Percentiles rank a stretch among this genome's conserved stretches.
Evolutionary conservation across 2,329 filamentous ascomycete species (phyloP).

Genomic region (Alternaria viburni): DNA sequence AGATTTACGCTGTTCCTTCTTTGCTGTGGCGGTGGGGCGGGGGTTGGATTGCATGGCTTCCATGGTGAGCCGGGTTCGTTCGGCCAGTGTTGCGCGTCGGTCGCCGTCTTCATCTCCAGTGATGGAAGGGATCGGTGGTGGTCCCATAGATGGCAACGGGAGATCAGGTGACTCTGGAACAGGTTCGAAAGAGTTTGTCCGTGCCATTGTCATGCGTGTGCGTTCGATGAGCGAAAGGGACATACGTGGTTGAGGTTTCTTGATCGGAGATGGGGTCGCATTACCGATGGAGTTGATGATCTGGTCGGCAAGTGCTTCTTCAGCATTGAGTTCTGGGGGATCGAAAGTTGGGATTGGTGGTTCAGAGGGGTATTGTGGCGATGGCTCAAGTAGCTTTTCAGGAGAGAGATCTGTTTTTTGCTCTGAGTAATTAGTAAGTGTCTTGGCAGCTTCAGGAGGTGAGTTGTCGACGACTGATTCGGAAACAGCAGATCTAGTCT

Average conservation of each 20-base stretch:
- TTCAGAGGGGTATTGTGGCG: conserved; percentile 24
- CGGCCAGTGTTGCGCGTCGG: conserved; percentile 59
- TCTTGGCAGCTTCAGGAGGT: neutral
- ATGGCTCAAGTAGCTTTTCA: conserved; percentile 3
- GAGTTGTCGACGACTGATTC: conserved; percentile 10
- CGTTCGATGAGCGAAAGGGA: conserved; percentile 55
- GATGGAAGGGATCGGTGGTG: conserved; percentile 18
- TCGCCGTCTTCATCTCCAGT: conserved; percentile 22
- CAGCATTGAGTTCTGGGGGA: conserved; percentile 25
- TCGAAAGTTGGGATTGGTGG: conserved; percentile 23
- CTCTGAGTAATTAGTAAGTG: conserved; percentile 4
- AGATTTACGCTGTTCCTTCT: conserved; percentile 26
- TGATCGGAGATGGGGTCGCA: conserved; percentile 50
- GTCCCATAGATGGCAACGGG: conserved; percentile 17
- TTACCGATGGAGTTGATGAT: conserved; percentile 50
- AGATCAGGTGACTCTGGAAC: conserved; percentile 32
- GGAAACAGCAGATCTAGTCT: conserved; percentile 13
- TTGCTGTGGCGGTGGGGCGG: conserved; percentile 23
- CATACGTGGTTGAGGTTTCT: conserved; percentile 46
- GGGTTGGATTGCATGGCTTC: conserved; percentile 59
- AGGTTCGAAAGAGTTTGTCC: conserved; percentile 32
- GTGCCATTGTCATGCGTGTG: conserved; percentile 55
- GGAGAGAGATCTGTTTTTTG: conserved; percentile 14
- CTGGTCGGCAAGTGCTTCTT: conserved; percentile 46
- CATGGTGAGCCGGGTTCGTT: conserved; percentile 84